Conservation (phyloP, 1,284 basidiomycete species). For the Marasmius oreades region DNA sequence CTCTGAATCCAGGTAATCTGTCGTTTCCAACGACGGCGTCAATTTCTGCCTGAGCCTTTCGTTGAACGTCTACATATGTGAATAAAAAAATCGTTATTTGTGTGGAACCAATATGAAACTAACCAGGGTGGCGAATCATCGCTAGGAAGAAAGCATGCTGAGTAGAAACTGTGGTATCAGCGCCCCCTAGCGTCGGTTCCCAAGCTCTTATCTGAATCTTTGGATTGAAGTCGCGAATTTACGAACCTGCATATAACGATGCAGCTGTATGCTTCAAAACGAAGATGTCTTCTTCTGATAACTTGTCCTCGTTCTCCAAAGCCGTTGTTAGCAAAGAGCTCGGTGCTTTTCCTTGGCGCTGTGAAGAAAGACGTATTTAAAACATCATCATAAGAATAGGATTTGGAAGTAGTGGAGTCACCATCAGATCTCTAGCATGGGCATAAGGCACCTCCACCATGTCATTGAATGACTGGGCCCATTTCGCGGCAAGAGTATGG, state of each 20-base stretch:
- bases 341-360: constrained; percentile 16
- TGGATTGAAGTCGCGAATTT: not conserved
- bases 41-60: constrained; percentile 24
- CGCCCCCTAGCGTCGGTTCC: constrained; percentile 8
- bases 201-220: no score
- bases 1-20: constrained; percentile 25
- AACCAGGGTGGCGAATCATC: constrained; percentile 18
- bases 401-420: no score
- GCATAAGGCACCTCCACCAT: constrained; percentile 19
- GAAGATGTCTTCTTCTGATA: constrained; percentile 14
- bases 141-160: constrained; percentile 21
- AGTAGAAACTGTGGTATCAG: constrained; percentile 19
- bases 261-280: constrained; percentile 19
- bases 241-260: constrained; percentile 20
- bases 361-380: not conserved
- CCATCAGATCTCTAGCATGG: constrained; percentile 19
- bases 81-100: not conserved
- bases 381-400: constrained; percentile 9
- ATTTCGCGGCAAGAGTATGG: constrained; percentile 17
- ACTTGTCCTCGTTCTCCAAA: constrained; percentile 12
- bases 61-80: constrained; percentile 16
- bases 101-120: not conserved
- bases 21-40: constrained; percentile 23
- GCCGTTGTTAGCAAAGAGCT: constrained; percentile 16
- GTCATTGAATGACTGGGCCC: constrained; percentile 15